phyloP scores from a whole-genome alignment of 2,329 filamentous ascomycete genomes.

The Pleomassaria siparia region DNA sequence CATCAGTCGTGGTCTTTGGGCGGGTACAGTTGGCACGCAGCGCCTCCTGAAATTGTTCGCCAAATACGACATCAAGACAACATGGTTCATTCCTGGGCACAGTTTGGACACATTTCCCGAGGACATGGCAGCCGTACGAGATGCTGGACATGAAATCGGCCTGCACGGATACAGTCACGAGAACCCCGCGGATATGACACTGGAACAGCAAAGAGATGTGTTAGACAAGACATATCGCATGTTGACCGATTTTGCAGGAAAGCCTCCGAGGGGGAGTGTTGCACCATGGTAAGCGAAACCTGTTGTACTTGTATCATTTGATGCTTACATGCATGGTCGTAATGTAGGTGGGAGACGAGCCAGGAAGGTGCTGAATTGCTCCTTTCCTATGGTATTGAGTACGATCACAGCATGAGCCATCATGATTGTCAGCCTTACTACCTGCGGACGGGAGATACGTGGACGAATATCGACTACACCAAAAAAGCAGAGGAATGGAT shows the following conservation, averaged over 20 bases:
- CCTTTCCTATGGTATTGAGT: constrained; percentile 68
- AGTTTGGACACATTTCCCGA: constrained; percentile 67
- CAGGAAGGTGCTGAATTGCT: constrained; percentile 68
- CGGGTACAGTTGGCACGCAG: constrained; percentile 65
- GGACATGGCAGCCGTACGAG: constrained; percentile 61
- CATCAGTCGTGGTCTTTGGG: constrained; percentile 69
- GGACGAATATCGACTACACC: constrained; percentile 68
- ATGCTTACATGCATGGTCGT: constrained; percentile 45
- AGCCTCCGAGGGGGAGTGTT: constrained; percentile 70
- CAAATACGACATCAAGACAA: constrained; percentile 72
- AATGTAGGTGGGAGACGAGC: constrained; percentile 64
- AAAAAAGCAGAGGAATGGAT: constrained; percentile 66
- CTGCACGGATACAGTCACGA: constrained; percentile 74
- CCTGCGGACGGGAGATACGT: constrained; percentile 63
- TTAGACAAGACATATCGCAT: constrained; percentile 73
- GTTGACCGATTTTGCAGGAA: constrained; percentile 69
- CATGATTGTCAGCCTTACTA: constrained; percentile 67
- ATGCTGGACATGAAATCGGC: constrained; percentile 66
- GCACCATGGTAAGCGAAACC: constrained; percentile 60
- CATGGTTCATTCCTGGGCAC: constrained; percentile 65
- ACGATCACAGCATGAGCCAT: constrained; percentile 68
- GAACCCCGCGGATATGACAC: constrained; percentile 69
- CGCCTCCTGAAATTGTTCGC: constrained; percentile 70
- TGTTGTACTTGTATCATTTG: neutral
- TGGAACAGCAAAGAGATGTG: constrained; percentile 75